phyloP scores from a whole-genome alignment of 768 basidiomycete species.

The Psilocybe cyanescens region DNA sequence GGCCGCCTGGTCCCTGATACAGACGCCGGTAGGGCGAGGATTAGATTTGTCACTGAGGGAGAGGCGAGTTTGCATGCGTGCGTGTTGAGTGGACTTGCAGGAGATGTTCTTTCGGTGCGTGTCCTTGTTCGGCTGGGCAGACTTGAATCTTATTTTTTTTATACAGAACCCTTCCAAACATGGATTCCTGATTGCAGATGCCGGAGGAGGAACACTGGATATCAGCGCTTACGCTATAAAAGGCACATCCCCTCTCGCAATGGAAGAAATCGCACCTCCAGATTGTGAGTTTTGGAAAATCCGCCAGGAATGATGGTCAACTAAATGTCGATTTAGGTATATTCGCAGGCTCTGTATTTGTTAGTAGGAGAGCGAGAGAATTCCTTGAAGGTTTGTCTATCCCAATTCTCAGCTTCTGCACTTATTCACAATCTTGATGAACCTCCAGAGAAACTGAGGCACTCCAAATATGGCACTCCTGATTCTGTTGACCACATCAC shows the following conservation, averaged over 20 bases:
- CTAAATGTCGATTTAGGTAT: conserved; percentile 49
- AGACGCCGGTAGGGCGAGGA: conserved; percentile 70
- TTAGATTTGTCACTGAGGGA: conserved; percentile 83
- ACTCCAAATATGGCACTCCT: conserved; percentile 71
- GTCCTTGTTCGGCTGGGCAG: neutral
- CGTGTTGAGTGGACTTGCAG: conserved; percentile 76
- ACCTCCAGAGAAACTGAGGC: conserved; percentile 66
- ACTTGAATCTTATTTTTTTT: conserved; percentile 4
- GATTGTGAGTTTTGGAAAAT: conserved; percentile 56
- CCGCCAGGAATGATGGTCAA: conserved; percentile 1
- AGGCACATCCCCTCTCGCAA: conserved; percentile 68
- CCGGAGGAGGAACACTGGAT: conserved; percentile 81
- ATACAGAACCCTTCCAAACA: conserved; percentile 70
- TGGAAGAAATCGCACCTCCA: conserved; percentile 83
- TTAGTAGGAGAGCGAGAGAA: conserved; percentile 72
- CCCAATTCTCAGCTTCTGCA: neutral
- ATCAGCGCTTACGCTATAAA: conserved; percentile 82
- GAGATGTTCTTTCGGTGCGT: conserved; percentile 74
- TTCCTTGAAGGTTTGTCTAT: conserved; percentile 64
- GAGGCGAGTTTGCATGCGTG: conserved; percentile 86
- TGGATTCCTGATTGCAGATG: conserved; percentile 81
- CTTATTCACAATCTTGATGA: conserved; percentile 1
- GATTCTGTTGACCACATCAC: conserved; percentile 82
- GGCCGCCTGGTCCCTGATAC: conserved; percentile 78
- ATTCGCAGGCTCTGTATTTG: conserved; percentile 84